Conservation (phyloP, 306 rosid genomes). For the Canavalia gladiata region DNA sequence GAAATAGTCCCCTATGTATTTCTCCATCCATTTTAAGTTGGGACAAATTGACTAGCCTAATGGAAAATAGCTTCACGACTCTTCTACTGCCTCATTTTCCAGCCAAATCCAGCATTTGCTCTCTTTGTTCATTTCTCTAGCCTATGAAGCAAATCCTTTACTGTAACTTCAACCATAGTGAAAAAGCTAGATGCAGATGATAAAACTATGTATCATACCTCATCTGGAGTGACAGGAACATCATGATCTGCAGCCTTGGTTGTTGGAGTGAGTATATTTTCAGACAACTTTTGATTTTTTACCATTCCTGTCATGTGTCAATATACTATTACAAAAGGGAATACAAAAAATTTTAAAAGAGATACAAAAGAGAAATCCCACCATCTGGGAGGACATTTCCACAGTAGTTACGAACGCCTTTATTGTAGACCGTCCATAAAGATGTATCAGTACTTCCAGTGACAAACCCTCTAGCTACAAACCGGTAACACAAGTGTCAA, state of each 20-base stretch:
- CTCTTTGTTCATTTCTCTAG: constrained; percentile 18
- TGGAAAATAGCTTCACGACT: not conserved
- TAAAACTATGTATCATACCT: constrained; percentile 59
- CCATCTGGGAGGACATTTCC: constrained; percentile 90
- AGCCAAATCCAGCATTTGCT: not conserved
- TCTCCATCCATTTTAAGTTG: constrained; percentile 21
- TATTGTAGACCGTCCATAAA: constrained; percentile 91
- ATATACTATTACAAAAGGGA: constrained; percentile 41
- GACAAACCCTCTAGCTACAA: constrained; percentile 89
- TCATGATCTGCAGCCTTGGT: constrained; percentile 96
- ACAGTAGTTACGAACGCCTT: constrained; percentile 83
- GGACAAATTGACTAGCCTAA: not conserved
- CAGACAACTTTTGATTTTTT: constrained; percentile 82
- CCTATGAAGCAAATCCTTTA: constrained; percentile 6
- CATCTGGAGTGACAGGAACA: constrained; percentile 89
- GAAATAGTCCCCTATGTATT: constrained; percentile 18
- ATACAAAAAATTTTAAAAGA: not conserved
- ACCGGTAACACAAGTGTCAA: constrained; percentile 42
- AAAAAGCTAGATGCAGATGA: constrained; percentile 31
- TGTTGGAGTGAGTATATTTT: constrained; percentile 91
- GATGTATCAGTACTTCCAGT: constrained; percentile 99
- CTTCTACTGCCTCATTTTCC: not conserved
- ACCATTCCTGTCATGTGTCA: constrained; percentile 67
- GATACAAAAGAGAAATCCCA: constrained; percentile 40
- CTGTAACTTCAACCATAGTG: constrained; percentile 4